Evolutionary conservation across 805 yeast genomes (phyloP).

Genomic region (Lipomyces anomalus): DNA sequence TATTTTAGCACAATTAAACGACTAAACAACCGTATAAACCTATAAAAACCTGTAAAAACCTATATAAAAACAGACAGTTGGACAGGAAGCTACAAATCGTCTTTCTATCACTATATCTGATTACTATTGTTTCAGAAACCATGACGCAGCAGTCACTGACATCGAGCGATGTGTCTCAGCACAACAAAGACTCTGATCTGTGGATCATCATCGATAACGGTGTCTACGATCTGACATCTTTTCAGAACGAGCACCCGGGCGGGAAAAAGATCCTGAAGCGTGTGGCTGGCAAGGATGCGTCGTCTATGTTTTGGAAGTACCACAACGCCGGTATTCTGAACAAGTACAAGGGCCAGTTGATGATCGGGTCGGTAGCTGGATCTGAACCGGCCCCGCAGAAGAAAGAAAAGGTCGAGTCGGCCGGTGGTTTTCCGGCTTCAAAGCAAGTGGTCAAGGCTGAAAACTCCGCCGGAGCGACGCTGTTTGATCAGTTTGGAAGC

Average conservation of each 20-base stretch:
- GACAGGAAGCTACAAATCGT: no score
- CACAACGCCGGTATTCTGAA: slow-evolving; percentile 36
- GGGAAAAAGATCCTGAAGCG: slow-evolving; percentile 67
- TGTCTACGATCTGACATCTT: slow-evolving; percentile 64
- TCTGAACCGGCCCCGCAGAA: slow-evolving; percentile 8
- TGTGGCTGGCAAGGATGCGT: slow-evolving; percentile 70
- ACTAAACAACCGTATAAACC: no score
- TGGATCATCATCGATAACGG: slow-evolving; percentile 82
- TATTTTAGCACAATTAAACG: no score
- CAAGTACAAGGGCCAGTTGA: slow-evolving; percentile 26
- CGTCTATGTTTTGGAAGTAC: slow-evolving; percentile 54
- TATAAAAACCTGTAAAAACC: no score
- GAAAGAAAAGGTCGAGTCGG: slow-evolving; percentile 5
- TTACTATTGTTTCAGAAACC: no score
- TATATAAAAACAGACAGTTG: no score
- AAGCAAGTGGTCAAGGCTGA: background rate
- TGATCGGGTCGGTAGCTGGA: slow-evolving; percentile 22
- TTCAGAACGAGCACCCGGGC: slow-evolving; percentile 76
- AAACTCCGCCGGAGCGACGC: slow-evolving; percentile 3
- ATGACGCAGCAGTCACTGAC: slow-evolving; percentile 5
- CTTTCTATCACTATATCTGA: no score
- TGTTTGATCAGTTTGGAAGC: slow-evolving; percentile 26
- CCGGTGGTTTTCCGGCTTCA: slow-evolving; percentile 1
- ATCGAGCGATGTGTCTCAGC: slow-evolving; percentile 55
- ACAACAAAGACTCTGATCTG: slow-evolving; percentile 66